phyloP scores from a whole-genome alignment of 768 basidiomycete species.

The Goffeauzyma gilvescens region DNA sequence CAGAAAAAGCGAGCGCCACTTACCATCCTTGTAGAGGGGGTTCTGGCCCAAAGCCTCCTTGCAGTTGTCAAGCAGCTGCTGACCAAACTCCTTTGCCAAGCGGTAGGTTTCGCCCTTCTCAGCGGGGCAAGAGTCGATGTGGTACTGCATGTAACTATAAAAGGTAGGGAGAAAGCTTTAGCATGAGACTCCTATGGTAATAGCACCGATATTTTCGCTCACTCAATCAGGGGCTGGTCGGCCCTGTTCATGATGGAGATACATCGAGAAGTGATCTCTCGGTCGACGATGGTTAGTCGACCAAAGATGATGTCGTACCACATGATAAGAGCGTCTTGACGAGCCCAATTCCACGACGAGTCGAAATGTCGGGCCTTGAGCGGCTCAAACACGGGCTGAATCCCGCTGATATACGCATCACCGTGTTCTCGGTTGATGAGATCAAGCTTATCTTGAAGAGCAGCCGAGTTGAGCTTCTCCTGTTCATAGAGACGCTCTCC shows the following conservation, averaged over 20 bases:
- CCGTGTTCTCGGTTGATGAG: constrained; percentile 80
- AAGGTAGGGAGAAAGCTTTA: not conserved
- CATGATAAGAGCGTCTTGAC: constrained; percentile 90
- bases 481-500: constrained; percentile 77
- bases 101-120: constrained; percentile 67
- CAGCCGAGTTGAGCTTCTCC: constrained; percentile 53
- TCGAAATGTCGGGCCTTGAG: constrained; percentile 96
- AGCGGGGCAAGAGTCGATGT: constrained; percentile 66
- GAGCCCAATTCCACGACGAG: constrained; percentile 98
- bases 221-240: constrained; percentile 54
- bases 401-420: constrained; percentile 78
- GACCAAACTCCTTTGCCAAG: constrained; percentile 92
- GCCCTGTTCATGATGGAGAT: constrained; percentile 95
- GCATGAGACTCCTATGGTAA: not conserved
- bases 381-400: constrained; percentile 82
- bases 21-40: constrained; percentile 91
- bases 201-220: constrained; percentile 11
- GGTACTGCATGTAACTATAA: constrained; percentile 80
- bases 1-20: constrained; percentile 21
- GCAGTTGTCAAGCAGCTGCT: constrained; percentile 85
- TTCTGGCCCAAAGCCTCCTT: constrained; percentile 59
- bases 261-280: constrained; percentile 62
- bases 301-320: constrained; percentile 98
- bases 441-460: constrained; percentile 71
- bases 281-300: constrained; percentile 71